Percentiles rank a stretch among this genome's conserved stretches.
phyloP scores from a whole-genome alignment of 2,329 filamentous ascomycete genomes.

The Corinectria fuckeliana region DNA sequence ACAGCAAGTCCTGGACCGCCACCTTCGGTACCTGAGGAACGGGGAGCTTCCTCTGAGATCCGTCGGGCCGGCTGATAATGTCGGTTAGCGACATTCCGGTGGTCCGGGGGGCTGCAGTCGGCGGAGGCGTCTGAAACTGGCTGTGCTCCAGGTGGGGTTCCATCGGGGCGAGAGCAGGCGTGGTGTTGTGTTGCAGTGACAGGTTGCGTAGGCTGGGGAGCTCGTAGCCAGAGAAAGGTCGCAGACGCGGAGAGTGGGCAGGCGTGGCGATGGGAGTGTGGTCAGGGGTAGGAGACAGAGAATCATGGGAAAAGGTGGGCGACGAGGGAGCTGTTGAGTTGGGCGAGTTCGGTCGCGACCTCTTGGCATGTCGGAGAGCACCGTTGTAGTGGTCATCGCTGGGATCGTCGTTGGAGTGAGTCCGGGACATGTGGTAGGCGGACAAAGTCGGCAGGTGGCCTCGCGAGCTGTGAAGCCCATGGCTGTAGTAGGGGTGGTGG shows the following conservation, averaged over 20 bases:
- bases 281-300: slow-evolving; percentile 91
- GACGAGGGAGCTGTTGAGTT: slow-evolving; percentile 96
- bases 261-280: slow-evolving; percentile 98
- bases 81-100: slow-evolving; percentile 84
- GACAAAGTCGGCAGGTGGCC: slow-evolving; percentile 77
- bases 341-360: slow-evolving; percentile 90
- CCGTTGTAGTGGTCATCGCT: slow-evolving; percentile 78
- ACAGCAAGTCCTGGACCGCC: slow-evolving; percentile 83
- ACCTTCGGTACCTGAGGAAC: slow-evolving; percentile 92
- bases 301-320: slow-evolving; percentile 95
- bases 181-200: slow-evolving; percentile 58
- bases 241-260: slow-evolving; percentile 89
- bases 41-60: slow-evolving; percentile 87
- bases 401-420: slow-evolving; percentile 81
- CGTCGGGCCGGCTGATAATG: slow-evolving; percentile 89
- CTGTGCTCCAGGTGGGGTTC: slow-evolving; percentile 60
- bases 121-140: slow-evolving; percentile 55
- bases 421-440: slow-evolving; percentile 93
- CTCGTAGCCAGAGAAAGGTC: slow-evolving; percentile 79
- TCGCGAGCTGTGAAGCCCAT: slow-evolving; percentile 56
- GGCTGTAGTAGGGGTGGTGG: slow-evolving; percentile 62
- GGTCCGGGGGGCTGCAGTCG: slow-evolving; percentile 57
- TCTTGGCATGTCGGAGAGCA: slow-evolving; percentile 76
- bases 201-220: slow-evolving; percentile 81
- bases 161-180: slow-evolving; percentile 64